Conservation (phyloP, 345 rosid genomes). For the Eucalyptus curtisii region DNA sequence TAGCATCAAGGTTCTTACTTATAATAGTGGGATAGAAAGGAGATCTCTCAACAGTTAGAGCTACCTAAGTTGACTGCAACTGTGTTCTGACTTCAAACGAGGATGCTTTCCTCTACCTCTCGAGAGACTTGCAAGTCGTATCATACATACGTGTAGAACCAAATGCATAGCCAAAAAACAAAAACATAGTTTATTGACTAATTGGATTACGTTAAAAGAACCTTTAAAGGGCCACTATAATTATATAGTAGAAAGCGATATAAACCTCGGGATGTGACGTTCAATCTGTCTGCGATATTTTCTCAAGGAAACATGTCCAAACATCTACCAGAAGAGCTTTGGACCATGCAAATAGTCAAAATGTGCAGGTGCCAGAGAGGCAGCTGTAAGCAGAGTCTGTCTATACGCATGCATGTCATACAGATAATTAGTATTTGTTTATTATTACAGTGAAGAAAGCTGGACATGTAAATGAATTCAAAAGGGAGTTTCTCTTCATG, state of each 20-base stretch:
- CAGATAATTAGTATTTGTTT: not conserved
- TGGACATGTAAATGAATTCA: not conserved
- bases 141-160: not conserved
- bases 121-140: not conserved
- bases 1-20: not conserved
- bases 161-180: not conserved
- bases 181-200: not conserved
- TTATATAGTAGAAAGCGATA: not conserved
- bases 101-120: not conserved
- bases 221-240: not conserved
- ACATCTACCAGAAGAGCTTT: not conserved
- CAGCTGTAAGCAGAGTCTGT: not conserved
- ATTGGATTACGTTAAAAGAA: not conserved
- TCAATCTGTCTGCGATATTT: not conserved
- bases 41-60: not conserved
- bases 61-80: not conserved
- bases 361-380: not conserved
- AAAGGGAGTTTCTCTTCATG: not conserved
- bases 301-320: not conserved
- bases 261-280: not conserved
- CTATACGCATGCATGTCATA: not conserved
- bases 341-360: not conserved
- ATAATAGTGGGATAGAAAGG: not conserved
- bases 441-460: not conserved
- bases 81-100: not conserved